These are phyloP conservation scores for Acrocalymma vagum DNA, from an alignment of 2,329 filamentous ascomycete species.

Conservation along the genomic window DNA sequence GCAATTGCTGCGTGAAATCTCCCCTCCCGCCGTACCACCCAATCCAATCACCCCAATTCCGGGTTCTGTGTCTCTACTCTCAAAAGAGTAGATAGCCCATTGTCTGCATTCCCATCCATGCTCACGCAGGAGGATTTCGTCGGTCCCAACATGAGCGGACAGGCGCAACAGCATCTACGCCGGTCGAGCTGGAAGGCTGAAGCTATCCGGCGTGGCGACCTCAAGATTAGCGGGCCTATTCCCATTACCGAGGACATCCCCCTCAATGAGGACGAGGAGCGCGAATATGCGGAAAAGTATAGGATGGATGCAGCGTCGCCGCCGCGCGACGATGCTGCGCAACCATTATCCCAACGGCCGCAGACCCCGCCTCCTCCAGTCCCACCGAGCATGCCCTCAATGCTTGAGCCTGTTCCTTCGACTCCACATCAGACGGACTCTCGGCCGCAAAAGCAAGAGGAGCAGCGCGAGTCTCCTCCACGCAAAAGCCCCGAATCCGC, in stretches of 20 bases:
- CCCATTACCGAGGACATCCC: constrained; percentile 47
- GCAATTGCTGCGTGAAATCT: constrained; percentile 30
- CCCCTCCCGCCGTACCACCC: too few relatives aligned
- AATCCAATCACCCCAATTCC: constrained; percentile 31
- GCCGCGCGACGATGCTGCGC: constrained; percentile 20
- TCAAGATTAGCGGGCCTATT: constrained; percentile 49
- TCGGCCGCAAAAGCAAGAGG: constrained; percentile 15
- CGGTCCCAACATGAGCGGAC: constrained; percentile 39
- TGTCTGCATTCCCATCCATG: constrained; percentile 39
- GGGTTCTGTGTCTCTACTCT: constrained; percentile 8
- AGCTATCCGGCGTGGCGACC: constrained; percentile 46
- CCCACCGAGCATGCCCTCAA: constrained; percentile 15
- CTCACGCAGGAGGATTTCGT: constrained; percentile 40
- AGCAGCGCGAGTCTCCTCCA: constrained; percentile 7
- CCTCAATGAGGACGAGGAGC: constrained; percentile 45
- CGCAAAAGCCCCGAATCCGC: constrained; percentile 13
- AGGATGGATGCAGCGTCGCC: constrained; percentile 20
- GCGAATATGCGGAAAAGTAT: constrained; percentile 35
- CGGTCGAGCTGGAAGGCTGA: constrained; percentile 50
- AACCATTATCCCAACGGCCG: constrained; percentile 19
- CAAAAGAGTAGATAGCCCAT: too few relatives aligned
- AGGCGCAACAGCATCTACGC: constrained; percentile 32
- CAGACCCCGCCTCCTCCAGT: constrained; percentile 22
- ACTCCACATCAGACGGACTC: constrained; percentile 19
- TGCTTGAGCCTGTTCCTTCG: constrained; percentile 12